Conservation (phyloP, 1,284 basidiomycete genomes). For the Agroathelia rolfsii region DNA sequence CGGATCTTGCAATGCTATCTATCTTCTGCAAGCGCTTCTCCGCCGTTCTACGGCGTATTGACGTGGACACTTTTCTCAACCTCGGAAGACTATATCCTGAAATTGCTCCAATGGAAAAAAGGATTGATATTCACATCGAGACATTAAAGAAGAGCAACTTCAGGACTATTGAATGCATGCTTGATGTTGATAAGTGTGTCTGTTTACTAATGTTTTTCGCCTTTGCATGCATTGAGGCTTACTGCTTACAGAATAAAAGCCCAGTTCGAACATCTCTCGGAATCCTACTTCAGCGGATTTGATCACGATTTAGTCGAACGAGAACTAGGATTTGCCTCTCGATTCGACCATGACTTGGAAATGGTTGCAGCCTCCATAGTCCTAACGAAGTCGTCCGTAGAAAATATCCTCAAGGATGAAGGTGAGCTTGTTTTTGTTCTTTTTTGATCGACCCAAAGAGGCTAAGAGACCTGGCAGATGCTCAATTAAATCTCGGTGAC, state of each 20-base stretch:
- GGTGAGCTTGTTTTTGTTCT: slow-evolving; percentile 32
- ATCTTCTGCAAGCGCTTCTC: slow-evolving; percentile 83
- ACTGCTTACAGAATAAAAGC: slow-evolving; percentile 59
- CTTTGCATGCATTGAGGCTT: not conserved
- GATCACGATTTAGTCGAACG: slow-evolving; percentile 83
- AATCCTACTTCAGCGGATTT: slow-evolving; percentile 73
- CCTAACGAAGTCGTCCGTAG: slow-evolving; percentile 78
- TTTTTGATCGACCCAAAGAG: slow-evolving; percentile 2
- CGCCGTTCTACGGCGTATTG: slow-evolving; percentile 67
- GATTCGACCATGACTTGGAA: slow-evolving; percentile 85
- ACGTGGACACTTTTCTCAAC: slow-evolving; percentile 75
- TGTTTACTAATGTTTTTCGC: slow-evolving; percentile 1
- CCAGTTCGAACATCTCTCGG: slow-evolving; percentile 85
- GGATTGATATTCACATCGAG: slow-evolving; percentile 86
- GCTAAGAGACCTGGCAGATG: slow-evolving; percentile 37
- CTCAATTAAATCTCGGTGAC: slow-evolving; percentile 61
- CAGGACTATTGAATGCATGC: slow-evolving; percentile 85
- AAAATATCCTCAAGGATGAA: slow-evolving; percentile 62
- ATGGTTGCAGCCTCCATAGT: slow-evolving; percentile 86
- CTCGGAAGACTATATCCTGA: slow-evolving; percentile 81
- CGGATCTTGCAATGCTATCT: slow-evolving; percentile 69
- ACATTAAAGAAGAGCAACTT: slow-evolving; percentile 82
- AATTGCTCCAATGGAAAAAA: slow-evolving; percentile 79
- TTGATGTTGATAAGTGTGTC: slow-evolving; percentile 75
- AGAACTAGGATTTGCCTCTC: slow-evolving; percentile 73